Conservation (phyloP, 148 eudicot genomes). For the Vaccinium macrocarpon region DNA sequence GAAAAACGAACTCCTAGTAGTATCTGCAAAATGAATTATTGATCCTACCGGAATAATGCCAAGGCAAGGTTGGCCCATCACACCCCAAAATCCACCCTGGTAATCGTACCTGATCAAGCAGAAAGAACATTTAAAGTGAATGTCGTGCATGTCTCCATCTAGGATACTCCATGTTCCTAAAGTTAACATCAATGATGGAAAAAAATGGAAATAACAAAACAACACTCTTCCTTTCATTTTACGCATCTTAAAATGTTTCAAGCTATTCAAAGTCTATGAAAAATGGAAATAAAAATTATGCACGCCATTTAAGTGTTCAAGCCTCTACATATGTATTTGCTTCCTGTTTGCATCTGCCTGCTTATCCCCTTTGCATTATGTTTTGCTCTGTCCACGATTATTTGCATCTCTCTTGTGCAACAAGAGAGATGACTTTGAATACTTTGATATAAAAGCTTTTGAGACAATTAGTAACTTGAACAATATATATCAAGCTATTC, state of each 20-base stretch:
- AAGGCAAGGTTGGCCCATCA: conserved; percentile 16
- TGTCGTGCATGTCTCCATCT: not conserved
- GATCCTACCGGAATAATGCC: conserved; percentile 55
- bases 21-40: not conserved
- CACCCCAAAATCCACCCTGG: conserved; percentile 88
- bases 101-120: conserved; percentile 65
- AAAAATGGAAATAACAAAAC: not conserved
- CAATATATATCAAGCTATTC: conserved; percentile 21
- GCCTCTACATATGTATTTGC: not conserved
- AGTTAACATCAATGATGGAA: not conserved
- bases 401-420: not conserved
- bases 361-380: not conserved
- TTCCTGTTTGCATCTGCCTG: not conserved
- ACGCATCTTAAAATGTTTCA: not conserved
- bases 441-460: not conserved
- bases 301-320: not conserved
- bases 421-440: not conserved
- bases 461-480: not conserved
- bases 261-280: not conserved
- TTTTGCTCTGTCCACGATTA: not conserved
- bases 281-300: not conserved
- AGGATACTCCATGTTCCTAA: not conserved
- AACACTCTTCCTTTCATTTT: not conserved
- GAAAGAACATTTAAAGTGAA: not conserved
- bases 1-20: not conserved